A percentile compares a stretch with the other conserved stretches of the same genome.
Evolutionary conservation across 1,284 basidiomycete species (phyloP).

Genomic region (Cutaneotrichosporon curvatum): DNA sequence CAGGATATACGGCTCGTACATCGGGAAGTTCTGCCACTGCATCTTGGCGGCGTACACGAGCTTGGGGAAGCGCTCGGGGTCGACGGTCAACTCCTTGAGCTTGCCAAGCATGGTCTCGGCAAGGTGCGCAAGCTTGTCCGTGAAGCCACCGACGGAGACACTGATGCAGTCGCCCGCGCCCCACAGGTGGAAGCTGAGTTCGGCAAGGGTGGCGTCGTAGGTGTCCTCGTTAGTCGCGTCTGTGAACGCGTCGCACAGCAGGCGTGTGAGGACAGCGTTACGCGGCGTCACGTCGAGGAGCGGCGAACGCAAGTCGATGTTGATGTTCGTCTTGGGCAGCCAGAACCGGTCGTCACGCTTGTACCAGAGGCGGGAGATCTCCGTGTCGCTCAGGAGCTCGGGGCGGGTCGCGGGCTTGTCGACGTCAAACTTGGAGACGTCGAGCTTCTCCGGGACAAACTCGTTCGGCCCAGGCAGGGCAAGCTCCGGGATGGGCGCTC

Average conservation of each 20-base stretch:
- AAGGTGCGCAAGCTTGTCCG: slow-evolving; percentile 82
- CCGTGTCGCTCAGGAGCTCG: slow-evolving; percentile 63
- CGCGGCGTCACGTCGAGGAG: slow-evolving; percentile 42
- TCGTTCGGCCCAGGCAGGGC: slow-evolving; percentile 77
- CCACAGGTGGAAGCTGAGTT: slow-evolving; percentile 69
- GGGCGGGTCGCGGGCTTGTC: slow-evolving; percentile 67
- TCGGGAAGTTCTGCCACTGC: slow-evolving; percentile 73
- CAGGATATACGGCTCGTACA: slow-evolving; percentile 74
- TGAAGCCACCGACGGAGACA: slow-evolving; percentile 76
- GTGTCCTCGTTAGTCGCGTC: slow-evolving; percentile 85
- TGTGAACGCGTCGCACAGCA: slow-evolving; percentile 80
- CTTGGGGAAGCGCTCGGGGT: slow-evolving; percentile 66
- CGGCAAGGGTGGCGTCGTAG: slow-evolving; percentile 90
- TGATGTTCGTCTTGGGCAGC: slow-evolving; percentile 68
- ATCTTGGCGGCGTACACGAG: slow-evolving; percentile 71
- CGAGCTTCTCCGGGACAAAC: slow-evolving; percentile 81
- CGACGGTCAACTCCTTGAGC: slow-evolving; percentile 62
- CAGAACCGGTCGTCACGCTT: slow-evolving; percentile 95
- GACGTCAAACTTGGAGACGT: slow-evolving; percentile 66
- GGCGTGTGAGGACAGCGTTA: slow-evolving; percentile 41
- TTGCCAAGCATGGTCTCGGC: slow-evolving; percentile 68
- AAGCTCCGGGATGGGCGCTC: slow-evolving; percentile 59
- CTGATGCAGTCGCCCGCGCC: slow-evolving; percentile 63
- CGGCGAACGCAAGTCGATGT: slow-evolving; percentile 40
- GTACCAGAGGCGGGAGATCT: slow-evolving; percentile 73